Base-by-base conservation (phyloP, 2,329 filamentous ascomycete genomes). In the Botrytis sinoallii region DNA sequence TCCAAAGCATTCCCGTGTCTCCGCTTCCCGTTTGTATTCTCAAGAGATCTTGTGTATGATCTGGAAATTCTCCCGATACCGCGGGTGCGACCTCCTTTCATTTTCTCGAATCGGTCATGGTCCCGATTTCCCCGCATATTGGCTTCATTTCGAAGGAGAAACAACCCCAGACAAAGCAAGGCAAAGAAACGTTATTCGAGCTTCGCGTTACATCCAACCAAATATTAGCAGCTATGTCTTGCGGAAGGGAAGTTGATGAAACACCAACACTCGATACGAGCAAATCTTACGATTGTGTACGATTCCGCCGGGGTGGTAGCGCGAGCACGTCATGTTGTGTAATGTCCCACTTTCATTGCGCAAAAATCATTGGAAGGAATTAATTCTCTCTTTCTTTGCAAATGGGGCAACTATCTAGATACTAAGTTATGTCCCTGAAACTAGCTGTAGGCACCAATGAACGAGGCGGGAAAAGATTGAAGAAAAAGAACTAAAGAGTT, bases 401-500 rank as follows among this genome's bases (percentile, higher is more conserved):
- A 57, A 57, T 57, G n/a, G 48, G 12, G 32, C 42, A 61, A 72
- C 48, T 68, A 32, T 72, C 64, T 72, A 72, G 71, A 72, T 64
- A 68, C 35, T 29, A 42, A 52, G 35, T 48, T 57, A 61, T 61
- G 64, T 48, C 46, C 60, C 63, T 52, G 46, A 67, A 67, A 35
- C 32, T 52, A 59, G 29, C 16, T 46, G 61, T 68, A 72, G 48
- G 68, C 29, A 71, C 40, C 35, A 65, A 70, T 48, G 42, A 52
- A 55, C 60, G 40, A 52, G 35, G 60, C 44, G 60, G 67, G 71
- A 73, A 74, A 73, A 74, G 74, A 71, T 66, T 73, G 38, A 70
- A 75, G 55, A 57, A 44, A 67, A 68, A 73, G 67, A 65, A 74
- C 71, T 66, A 70, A 60, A 73, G 74, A 48, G 64, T 72, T 72